These are phyloP conservation scores for Colletotrichum endophyticum DNA, from an alignment of 2,329 filamentous ascomycete genomes.

Conservation along the genomic window DNA sequence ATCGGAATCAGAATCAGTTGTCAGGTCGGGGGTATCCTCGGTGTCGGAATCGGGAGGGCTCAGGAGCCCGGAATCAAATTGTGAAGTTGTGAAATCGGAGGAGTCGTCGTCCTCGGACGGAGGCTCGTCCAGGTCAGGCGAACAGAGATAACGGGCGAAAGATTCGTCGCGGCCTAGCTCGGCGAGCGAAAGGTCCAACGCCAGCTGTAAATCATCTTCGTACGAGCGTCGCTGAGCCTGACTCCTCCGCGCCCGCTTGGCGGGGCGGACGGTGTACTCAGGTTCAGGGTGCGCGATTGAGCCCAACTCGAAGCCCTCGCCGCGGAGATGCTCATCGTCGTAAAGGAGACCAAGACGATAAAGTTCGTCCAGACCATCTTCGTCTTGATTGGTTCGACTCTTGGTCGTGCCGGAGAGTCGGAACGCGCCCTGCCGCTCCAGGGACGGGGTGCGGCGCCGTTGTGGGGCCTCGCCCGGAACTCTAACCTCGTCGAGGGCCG, in stretches of 20 bases:
- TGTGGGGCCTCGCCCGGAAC: conserved; percentile 40
- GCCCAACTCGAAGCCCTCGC: conserved; percentile 41
- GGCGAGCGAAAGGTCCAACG: conserved; percentile 47
- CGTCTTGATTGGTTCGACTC: conserved; percentile 29
- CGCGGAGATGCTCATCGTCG: conserved; percentile 41
- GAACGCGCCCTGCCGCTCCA: conserved; percentile 54
- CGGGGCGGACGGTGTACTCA: conserved; percentile 40
- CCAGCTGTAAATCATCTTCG: conserved; percentile 29
- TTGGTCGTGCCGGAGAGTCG: conserved; percentile 43
- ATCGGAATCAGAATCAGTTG: conserved; percentile 27
- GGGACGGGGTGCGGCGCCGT: conserved; percentile 34
- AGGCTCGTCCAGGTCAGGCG: conserved; percentile 21
- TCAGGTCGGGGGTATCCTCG: conserved; percentile 38
- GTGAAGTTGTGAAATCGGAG: conserved; percentile 30
- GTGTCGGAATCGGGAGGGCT: conserved; percentile 35
- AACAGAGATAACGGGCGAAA: conserved; percentile 40
- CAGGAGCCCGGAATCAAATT: conserved; percentile 44
- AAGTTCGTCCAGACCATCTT: conserved; percentile 43
- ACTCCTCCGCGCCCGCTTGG: conserved; percentile 34
- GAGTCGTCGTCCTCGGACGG: conserved; percentile 22
- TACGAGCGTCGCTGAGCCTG: conserved; percentile 24
- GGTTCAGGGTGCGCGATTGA: conserved; percentile 42
- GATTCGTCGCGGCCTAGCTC: conserved; percentile 44
- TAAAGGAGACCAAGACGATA: conserved; percentile 51
- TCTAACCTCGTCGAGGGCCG: conserved; percentile 35